A percentile compares a stretch with the other conserved stretches of the same genome.
Evolutionary conservation across 2,329 filamentous ascomycete genomes (phyloP).

Genomic region (Exophiala bonariae): DNA sequence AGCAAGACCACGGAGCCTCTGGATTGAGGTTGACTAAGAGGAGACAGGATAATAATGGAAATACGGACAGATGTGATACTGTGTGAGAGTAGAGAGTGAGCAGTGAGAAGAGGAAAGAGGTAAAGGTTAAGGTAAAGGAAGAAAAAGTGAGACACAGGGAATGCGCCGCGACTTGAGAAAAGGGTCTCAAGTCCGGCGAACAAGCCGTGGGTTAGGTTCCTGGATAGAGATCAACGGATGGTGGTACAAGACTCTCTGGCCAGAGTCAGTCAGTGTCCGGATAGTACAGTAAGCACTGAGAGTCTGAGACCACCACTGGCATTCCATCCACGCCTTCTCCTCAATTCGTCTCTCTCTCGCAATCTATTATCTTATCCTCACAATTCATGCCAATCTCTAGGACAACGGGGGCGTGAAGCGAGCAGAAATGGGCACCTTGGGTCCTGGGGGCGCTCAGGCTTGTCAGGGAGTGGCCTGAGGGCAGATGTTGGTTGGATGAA

Average conservation of each 20-base stretch:
- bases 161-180: no score
- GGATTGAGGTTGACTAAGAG: no score
- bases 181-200: conserved; percentile 1
- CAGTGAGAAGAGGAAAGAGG: neutral
- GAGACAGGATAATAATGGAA: neutral
- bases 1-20: conserved; percentile 13
- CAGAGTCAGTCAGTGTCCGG: no score
- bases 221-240: conserved; percentile 1
- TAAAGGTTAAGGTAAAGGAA: conserved; percentile 1
- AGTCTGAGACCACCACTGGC: no score
- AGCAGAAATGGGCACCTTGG: conserved; percentile 1
- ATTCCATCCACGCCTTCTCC: neutral
- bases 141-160: conserved; percentile 3
- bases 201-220: conserved; percentile 3
- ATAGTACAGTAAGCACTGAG: no score
- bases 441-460: neutral
- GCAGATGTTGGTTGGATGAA: conserved; percentile 1
- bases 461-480: neutral
- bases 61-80: no score
- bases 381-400: conserved; percentile 1
- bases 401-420: conserved; percentile 1
- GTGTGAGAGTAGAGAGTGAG: neutral
- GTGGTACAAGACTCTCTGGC: neutral
- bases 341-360: neutral
- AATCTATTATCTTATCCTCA: conserved; percentile 1